Evolutionary conservation across 768 basidiomycete species (phyloP).

Genomic region (Tephrocybe rancida): DNA sequence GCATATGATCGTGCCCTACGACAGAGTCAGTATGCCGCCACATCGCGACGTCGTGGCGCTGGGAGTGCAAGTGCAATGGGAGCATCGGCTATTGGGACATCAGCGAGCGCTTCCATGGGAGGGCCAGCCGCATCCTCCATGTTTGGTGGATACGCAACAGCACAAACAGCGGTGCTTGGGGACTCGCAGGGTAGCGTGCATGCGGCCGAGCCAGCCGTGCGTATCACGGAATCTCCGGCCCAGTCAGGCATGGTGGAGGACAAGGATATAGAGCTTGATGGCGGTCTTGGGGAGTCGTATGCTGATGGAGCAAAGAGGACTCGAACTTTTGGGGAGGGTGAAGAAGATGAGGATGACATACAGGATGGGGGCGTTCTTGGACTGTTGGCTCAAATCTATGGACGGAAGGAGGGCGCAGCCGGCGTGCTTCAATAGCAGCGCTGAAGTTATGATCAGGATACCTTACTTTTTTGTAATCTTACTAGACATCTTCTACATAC

Average conservation of each 20-base stretch:
- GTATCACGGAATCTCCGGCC: not conserved
- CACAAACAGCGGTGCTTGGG: slow-evolving; percentile 72
- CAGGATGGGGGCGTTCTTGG: slow-evolving; percentile 87
- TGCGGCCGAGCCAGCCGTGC: slow-evolving; percentile 1
- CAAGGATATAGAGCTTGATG: slow-evolving; percentile 51
- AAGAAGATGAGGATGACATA: slow-evolving; percentile 66
- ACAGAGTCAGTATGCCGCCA: slow-evolving; percentile 64
- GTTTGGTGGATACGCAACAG: slow-evolving; percentile 55
- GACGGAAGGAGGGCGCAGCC: slow-evolving; percentile 52
- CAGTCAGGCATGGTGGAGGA: slow-evolving; percentile 42
- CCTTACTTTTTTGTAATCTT: slow-evolving; percentile 11
- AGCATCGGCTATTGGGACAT: slow-evolving; percentile 44
- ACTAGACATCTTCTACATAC: not conserved
- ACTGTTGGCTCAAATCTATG: slow-evolving; percentile 86
- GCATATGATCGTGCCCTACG: slow-evolving; percentile 77
- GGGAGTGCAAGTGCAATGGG: slow-evolving; percentile 47
- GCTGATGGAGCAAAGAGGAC: slow-evolving; percentile 63
- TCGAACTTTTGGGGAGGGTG: slow-evolving; percentile 42
- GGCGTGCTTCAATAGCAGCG: slow-evolving; percentile 38
- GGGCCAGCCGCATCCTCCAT: slow-evolving; percentile 42
- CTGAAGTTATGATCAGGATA: slow-evolving; percentile 11
- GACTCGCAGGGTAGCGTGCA: slow-evolving; percentile 69
- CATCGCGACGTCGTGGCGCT: slow-evolving; percentile 44
- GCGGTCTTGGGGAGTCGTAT: slow-evolving; percentile 72
- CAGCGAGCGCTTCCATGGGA: slow-evolving; percentile 11